A percentile compares a stretch with the other conserved stretches of the same genome.
These are phyloP conservation scores for Boletus sp. DNA, from an alignment of 768 basidiomycete species.

Conservation along the genomic window DNA sequence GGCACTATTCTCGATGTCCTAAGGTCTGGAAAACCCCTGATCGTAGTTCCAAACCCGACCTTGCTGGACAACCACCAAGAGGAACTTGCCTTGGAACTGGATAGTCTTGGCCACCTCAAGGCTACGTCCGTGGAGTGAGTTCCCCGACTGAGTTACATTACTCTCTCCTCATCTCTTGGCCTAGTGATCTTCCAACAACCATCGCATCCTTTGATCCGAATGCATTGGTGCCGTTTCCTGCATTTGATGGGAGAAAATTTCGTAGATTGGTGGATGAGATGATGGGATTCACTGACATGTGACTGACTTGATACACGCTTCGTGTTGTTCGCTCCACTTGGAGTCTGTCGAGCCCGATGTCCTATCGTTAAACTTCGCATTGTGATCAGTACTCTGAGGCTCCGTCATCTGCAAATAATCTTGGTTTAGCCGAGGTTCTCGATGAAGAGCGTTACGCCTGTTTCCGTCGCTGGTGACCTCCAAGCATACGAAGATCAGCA, in stretches of 20 bases:
- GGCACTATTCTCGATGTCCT: constrained; percentile 93
- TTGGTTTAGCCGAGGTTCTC: background rate
- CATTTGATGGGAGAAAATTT: constrained; percentile 67
- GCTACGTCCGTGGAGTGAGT: constrained; percentile 60
- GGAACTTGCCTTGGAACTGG: constrained; percentile 76
- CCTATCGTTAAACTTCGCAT: background rate
- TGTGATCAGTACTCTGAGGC: background rate
- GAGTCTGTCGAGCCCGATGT: background rate
- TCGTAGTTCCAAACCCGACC: constrained; percentile 87
- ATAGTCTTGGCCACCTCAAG: constrained; percentile 53
- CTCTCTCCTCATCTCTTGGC: constrained; percentile 7
- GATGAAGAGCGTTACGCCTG: constrained; percentile 37
- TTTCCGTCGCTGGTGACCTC: constrained; percentile 47
- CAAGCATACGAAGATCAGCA: constrained; percentile 66
- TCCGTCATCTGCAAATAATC: background rate
- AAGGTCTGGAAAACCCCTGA: constrained; percentile 68
- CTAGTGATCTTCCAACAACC: constrained; percentile 53
- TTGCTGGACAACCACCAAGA: constrained; percentile 92
- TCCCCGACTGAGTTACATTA: background rate
- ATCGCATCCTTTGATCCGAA: constrained; percentile 50
- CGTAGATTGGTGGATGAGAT: constrained; percentile 67
- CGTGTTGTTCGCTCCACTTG: constrained; percentile 1
- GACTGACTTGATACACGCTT: constrained; percentile 6
- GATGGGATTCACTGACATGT: constrained; percentile 63
- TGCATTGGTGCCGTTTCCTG: constrained; percentile 57